Conservation (phyloP, 768 basidiomycete species). For the Postia placenta region DNA sequence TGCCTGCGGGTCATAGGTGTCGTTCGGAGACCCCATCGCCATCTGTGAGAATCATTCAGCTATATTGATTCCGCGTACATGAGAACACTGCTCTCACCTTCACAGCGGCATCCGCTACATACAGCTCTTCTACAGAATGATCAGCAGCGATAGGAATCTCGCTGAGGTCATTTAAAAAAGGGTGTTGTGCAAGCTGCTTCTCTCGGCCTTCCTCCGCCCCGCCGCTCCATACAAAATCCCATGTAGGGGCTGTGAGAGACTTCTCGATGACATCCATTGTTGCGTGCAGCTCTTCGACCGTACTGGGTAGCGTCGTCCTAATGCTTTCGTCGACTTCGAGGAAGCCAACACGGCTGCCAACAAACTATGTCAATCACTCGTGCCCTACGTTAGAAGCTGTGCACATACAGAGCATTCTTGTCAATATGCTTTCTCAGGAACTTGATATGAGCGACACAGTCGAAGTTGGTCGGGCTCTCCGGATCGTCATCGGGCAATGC, state of each 20-base stretch:
- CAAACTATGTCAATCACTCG: neutral
- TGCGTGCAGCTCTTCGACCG: constrained; percentile 36
- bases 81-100: constrained; percentile 48
- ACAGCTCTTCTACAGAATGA: constrained; percentile 33
- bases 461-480: constrained; percentile 63
- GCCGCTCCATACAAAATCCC: constrained; percentile 74
- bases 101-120: constrained; percentile 60
- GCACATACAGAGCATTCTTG: constrained; percentile 78
- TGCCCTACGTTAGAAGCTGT: constrained; percentile 12
- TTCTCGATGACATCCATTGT: constrained; percentile 49
- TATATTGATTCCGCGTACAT: too few species aligned
- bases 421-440: constrained; percentile 79
- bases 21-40: constrained; percentile 67
- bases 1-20: constrained; percentile 55
- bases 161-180: constrained; percentile 42
- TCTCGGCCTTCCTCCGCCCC: constrained; percentile 72
- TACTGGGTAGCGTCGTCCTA: constrained; percentile 33
- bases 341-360: constrained; percentile 58
- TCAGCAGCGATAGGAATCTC: constrained; percentile 26
- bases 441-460: constrained; percentile 73
- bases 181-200: constrained; percentile 52
- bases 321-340: constrained; percentile 36
- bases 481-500: constrained; percentile 69
- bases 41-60: constrained; percentile 44
- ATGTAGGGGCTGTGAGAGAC: constrained; percentile 35